phyloP scores from a whole-genome alignment of 129 eudicot species.

The Apium graveolens region DNA sequence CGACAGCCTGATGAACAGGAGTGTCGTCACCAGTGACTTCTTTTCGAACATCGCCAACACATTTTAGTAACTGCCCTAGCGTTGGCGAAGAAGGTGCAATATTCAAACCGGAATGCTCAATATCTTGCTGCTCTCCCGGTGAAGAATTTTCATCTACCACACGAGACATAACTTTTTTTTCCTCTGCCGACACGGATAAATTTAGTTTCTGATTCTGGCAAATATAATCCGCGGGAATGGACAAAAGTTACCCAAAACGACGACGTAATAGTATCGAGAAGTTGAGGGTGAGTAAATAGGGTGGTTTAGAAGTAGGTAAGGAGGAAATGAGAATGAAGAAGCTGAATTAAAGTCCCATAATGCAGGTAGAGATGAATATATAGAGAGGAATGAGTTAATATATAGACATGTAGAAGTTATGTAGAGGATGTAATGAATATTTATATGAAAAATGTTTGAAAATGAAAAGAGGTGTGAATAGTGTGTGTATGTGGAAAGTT shows the following conservation, averaged over 20 bases:
- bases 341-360: not conserved
- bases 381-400: not conserved
- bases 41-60: constrained; percentile 29
- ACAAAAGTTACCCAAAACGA: not conserved
- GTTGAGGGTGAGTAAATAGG: not conserved
- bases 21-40: constrained; percentile 16
- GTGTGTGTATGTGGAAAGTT: not conserved
- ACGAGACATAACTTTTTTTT: constrained; percentile 19
- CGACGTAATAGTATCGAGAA: not conserved
- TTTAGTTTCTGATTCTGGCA: not conserved
- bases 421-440: not conserved
- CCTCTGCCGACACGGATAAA: not conserved
- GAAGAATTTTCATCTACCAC: constrained; percentile 21
- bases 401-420: not conserved
- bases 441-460: not conserved
- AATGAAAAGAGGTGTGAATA: not conserved
- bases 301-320: not conserved
- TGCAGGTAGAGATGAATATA: not conserved
- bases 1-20: constrained; percentile 30
- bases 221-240: not conserved
- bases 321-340: constrained; percentile 4
- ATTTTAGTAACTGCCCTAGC: constrained; percentile 35
- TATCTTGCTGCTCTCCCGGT: constrained; percentile 3
- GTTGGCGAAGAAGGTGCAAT: constrained; percentile 25
- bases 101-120: constrained; percentile 13